Evolutionary conservation across 352 stramenopile genomes (phyloP), one percentile per base, ranked within the genome.

Genomic region (Lagenidium giganteum): DNA sequence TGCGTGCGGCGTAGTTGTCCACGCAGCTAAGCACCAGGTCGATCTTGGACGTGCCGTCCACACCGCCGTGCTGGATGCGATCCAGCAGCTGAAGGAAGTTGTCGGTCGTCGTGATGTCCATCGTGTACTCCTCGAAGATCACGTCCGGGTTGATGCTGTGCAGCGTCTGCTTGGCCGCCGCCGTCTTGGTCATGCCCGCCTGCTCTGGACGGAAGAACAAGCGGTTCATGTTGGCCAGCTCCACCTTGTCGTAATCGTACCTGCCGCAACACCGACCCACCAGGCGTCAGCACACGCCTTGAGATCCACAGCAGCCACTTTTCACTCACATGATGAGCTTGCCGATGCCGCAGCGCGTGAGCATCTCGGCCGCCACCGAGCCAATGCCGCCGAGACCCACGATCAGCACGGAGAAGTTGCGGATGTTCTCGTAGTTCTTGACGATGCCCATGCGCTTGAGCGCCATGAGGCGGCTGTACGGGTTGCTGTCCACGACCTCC

Each of bases 141-240:
- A 96, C 85, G 48, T 95, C 85, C 23, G 85, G 83, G 49, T 95
- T 96, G 54, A 96, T 96, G 49, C 77, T 90, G 39, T 87, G 69
- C 26, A 96, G 64, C 8, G 83, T 93, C 55, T 93, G 77, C 51
- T 89, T 93, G 23, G 85, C 82, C 1, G 85, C 85, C 7, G 81
- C 80, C 2, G 80, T 91, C 67, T 96, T 96, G 55, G 73, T 87
- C 67, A 89, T 79, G 33, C 83, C 83, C 0, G 74, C 81, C 51
- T 96, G 83, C 47, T 92, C 75, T 3, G 83, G 83, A 4, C 81
- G 80, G 54, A 95, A 96, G 65, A 96, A 96, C 24, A 96, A 59
- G 25, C 85, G 83, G 57, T 96, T 96, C 85, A 96, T 96, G 47
- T 96, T 96, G 40, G 79, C 85, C 42, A 95, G 70, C 64, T 95